Evolutionary conservation across 2,329 filamentous ascomycete genomes (phyloP), one percentile per base, ranked within the genome.

Genomic region (Colletotrichum sp.): DNA sequence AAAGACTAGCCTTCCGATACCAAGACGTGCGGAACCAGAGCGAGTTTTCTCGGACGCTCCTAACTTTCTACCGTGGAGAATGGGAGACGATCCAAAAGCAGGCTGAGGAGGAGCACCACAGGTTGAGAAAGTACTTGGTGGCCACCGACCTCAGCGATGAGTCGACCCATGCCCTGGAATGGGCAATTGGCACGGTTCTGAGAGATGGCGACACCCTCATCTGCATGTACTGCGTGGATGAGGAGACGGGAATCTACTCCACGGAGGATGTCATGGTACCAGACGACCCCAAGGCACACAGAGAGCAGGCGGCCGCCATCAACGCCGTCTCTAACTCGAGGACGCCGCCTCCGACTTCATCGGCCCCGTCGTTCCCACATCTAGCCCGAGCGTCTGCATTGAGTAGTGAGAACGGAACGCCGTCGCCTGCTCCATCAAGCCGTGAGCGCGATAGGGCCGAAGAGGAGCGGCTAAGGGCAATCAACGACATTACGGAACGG

Each of bases 121-220:
- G 95, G 69, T 91, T 96, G 76, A 92, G 97, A 69, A 98, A 97
- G 81, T 99, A 99, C 82, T 87, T 99, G 18, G 96, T 98, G n/a
- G 96, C 97, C 4, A 98, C 95, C 0, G 97, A 99, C 84, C 87
- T 99, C 5, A 98, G 96, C 79, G 95, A 97, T 48, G 97, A 99
- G 86, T 96, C 96, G 6, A 95, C 95, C 8, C 98, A 99, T 83
- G 97, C 97, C 2, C 89, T 99, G 36, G 97, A 99, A 84, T 99
- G 97, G 97, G 97, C 96, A 0, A 96, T 99, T 72, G 97, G 97
- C 9, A 99, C 96, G 0, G 96, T 99, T 7, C 89, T 99, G 34
- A 92, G 97, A 65, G 96, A 99, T 80, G 97, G 97, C 9, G 97
- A 99, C 83, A 99, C 96, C 0, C 89, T 99, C 43, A 93, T 98